Base-by-base conservation (phyloP, 306 rosid genomes). In the Urtica urens region DNA sequence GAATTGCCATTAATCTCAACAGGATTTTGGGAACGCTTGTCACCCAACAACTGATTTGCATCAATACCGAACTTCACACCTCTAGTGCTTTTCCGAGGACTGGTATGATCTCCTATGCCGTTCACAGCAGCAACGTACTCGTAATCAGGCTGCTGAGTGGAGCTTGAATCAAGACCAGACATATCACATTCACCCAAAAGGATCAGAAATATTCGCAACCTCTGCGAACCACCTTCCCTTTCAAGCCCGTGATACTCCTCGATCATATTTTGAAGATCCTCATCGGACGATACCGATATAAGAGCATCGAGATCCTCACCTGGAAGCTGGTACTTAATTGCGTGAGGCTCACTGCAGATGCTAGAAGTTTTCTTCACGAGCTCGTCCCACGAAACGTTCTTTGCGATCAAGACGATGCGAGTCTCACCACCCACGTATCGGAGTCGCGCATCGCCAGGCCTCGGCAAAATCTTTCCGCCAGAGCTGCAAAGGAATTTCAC, bases 351-450 rank as follows among this genome's bases (percentile, higher is more conserved):
- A n/a, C 23, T 2, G 23, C 2, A 0, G 19, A 5, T 14, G 21
- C 19, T n/a, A 5, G 18, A 41, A 1, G 0, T 14, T 9, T 18
- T 15, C 9, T 21, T 23, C 14, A 3, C 14, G 3, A 42, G 2
- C 23, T 5, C 2, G 17, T 23, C 15, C 16, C 51, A n/a, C 2
- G 8, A 23, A 46, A 23, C n/a, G 12, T 46, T 25, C n/a, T 48
- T 21, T 19, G 73, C 71, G 23, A 79, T 42, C 5, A 85, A 63
- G 3, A 90, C 41, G 58, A 90, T 82, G 5, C 97, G 93, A 4
- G 92, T 81, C 63, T 84, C 95, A 4, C 97, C 97, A 18, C 97
- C 97, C 0, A 81, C 85, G 18, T 90, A 90, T 55, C 79, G 77
- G 31, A 90, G 94, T 14, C 47, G 31, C 7, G 92, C 82, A 6